Conservation (phyloP, 2,329 filamentous ascomycete species). For the Gremmenia infestans region DNA sequence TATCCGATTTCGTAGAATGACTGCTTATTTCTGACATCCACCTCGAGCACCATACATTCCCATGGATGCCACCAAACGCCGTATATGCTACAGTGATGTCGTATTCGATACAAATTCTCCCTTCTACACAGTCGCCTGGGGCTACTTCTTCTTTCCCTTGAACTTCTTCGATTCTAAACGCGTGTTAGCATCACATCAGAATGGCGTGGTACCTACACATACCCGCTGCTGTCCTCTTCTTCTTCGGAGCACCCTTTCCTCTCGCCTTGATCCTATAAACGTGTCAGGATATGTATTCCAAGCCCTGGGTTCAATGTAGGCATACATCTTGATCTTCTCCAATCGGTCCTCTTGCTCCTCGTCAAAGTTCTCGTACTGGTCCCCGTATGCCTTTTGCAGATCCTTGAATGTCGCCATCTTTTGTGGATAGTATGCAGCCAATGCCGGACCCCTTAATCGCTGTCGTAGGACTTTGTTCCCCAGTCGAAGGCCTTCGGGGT, state of each 20-base stretch:
- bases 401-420: slow-evolving; percentile 60
- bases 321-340: slow-evolving; percentile 64
- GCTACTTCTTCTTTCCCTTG: slow-evolving; percentile 42
- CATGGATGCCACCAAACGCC: slow-evolving; percentile 25
- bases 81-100: slow-evolving; percentile 24
- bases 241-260: slow-evolving; percentile 86
- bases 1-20: slow-evolving; percentile 1
- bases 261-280: slow-evolving; percentile 62
- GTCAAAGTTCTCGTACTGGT: slow-evolving; percentile 48
- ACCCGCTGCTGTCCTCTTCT: slow-evolving; percentile 62
- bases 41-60: slow-evolving; percentile 10
- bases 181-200: slow-evolving; percentile 8
- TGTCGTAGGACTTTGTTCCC: slow-evolving; percentile 92
- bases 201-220: slow-evolving; percentile 14
- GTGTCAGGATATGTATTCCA: slow-evolving; percentile 12
- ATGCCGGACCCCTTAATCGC: slow-evolving; percentile 73
- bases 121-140: slow-evolving; percentile 9
- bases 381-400: slow-evolving; percentile 56
- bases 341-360: slow-evolving; percentile 75
- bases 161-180: slow-evolving; percentile 40
- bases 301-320: background rate
- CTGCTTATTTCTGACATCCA: slow-evolving; percentile 7
- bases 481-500: slow-evolving; percentile 73
- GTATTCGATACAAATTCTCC: slow-evolving; percentile 20
- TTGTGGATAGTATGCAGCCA: slow-evolving; percentile 86